Conservation (phyloP, 1,284 basidiomycete species). For the Pseudozyma sp. region DNA sequence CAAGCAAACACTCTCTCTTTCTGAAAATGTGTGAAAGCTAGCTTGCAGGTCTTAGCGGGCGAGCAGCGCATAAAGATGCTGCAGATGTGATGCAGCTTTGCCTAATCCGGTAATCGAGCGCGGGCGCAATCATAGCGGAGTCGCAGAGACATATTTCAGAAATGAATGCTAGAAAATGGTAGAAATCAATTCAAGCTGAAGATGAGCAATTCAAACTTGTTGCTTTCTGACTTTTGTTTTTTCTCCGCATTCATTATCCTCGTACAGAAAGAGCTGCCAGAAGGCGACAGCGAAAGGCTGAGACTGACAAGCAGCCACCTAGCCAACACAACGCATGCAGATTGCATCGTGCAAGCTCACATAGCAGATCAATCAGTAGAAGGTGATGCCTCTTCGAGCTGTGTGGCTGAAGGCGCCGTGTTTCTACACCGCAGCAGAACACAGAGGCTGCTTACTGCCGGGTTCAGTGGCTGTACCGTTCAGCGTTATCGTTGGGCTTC, state of each 20-base stretch:
- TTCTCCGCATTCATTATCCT: slow-evolving; percentile 9
- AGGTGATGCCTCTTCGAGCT: no score
- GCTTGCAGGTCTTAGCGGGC: slow-evolving; percentile 7
- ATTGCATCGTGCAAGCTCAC: neutral
- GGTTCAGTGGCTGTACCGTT: neutral
- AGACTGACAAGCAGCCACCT: neutral
- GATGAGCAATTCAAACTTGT: no score
- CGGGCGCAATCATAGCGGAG: neutral
- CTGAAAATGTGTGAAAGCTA: neutral
- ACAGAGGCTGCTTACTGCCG: no score
- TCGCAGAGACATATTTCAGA: neutral
- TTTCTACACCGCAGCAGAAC: no score
- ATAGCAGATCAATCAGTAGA: no score
- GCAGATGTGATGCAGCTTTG: slow-evolving; percentile 14
- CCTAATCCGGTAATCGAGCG: slow-evolving; percentile 33
- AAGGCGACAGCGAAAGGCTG: neutral
- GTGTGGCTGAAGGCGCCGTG: no score
- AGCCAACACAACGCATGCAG: neutral
- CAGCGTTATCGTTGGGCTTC: no score
- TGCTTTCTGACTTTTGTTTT: neutral
- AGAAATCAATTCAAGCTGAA: no score
- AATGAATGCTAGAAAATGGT: no score
- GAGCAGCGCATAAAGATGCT: slow-evolving; percentile 17
- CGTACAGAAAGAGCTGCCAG: neutral
- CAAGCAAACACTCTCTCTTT: no score